Evolutionary conservation across 148 eudicot species (phyloP), one percentile per base, ranked within the genome.

Genomic region (Vaccinium vitisidaea): DNA sequence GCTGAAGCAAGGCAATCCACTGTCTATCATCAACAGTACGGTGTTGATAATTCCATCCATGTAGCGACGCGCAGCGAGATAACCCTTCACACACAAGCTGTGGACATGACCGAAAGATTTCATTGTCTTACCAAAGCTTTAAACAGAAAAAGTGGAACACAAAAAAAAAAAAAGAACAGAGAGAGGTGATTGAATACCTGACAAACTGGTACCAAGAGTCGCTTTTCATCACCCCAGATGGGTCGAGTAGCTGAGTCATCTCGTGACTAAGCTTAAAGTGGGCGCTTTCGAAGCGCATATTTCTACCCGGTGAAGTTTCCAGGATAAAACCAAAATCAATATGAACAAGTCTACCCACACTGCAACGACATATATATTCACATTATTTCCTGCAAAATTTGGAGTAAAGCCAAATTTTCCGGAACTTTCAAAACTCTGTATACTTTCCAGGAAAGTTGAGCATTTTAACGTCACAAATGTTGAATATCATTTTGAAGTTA

Each of bases 231-330:
- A 88, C 89, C 83, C 99, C 98, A 13, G 99, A 97, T 58, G 99
- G 99, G 84, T 97, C 98, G 56, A 97, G 96, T 83, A 97, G 87
- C 88, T 97, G 98, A 71, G 99, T 97, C 99, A 97, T 97, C 89
- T 97, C 99, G 85, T 97, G 99, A 90, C 99, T 97, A 80, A 97
- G 91, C 92, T 97, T 97, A 85, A 97, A 97, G 84, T 95, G 98
- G 98, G 98, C 99, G 80, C 98, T 95, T 90, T 97, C 99, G 49
- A 97, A 97, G 36, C 99, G 98, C 99, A 95, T 94, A 86, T 95
- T 97, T 76, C 92, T 92, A 86, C 99, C 99, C 76, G 99, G 98
- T 56, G 99, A 97, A 52, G 95, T 97, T 90, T 97, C 98, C 89
- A 97, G 88, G 83, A 97, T 97, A 88, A 97, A 97, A 84, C 99